Evolutionary conservation across 75 land plant species (phyloP).

Genomic region (Gnetum montanum): DNA sequence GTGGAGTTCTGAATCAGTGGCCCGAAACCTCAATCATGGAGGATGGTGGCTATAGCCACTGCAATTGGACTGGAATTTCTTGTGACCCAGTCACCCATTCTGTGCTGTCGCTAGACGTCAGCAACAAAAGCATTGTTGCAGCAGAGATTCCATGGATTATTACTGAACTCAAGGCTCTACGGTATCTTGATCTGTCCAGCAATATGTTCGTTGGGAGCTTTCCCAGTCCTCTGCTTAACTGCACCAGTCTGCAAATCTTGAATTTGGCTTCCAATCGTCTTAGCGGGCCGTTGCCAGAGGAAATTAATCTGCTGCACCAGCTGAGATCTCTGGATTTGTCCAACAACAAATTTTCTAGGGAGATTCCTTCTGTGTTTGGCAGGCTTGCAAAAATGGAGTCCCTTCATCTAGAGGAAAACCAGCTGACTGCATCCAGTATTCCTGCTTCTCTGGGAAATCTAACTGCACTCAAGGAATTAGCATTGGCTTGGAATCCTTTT

Average conservation of each 20-base stretch:
- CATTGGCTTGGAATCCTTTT: conserved; percentile 34
- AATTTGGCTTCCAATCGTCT: conserved; percentile 41
- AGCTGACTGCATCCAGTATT: conserved; percentile 38
- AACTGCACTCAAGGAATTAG: conserved; percentile 26
- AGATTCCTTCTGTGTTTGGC: conserved; percentile 40
- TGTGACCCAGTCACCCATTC: conserved; percentile 15
- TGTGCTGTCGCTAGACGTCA: conserved; percentile 16
- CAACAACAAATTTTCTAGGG: conserved; percentile 37
- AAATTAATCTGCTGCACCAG: conserved; percentile 30
- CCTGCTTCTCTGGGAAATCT: conserved; percentile 48
- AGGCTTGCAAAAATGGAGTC: conserved; percentile 16
- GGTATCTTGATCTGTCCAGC: conserved; percentile 25
- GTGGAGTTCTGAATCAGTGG: not conserved
- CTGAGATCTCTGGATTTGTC: conserved; percentile 12
- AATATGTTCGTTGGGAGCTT: conserved; percentile 48
- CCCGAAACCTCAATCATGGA: not conserved
- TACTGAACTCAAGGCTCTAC: conserved; percentile 28
- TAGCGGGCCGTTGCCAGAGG: conserved; percentile 47
- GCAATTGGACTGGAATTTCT: conserved; percentile 30
- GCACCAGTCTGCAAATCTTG: conserved; percentile 26
- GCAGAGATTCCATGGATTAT: conserved; percentile 17
- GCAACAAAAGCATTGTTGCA: conserved; percentile 6
- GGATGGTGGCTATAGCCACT: too few relatives aligned
- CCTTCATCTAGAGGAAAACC: conserved; percentile 23
- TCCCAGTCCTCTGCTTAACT: conserved; percentile 34